phyloP scores from a whole-genome alignment of 1,139 yeast genomes.

The Sugiyamaella novakii region DNA sequence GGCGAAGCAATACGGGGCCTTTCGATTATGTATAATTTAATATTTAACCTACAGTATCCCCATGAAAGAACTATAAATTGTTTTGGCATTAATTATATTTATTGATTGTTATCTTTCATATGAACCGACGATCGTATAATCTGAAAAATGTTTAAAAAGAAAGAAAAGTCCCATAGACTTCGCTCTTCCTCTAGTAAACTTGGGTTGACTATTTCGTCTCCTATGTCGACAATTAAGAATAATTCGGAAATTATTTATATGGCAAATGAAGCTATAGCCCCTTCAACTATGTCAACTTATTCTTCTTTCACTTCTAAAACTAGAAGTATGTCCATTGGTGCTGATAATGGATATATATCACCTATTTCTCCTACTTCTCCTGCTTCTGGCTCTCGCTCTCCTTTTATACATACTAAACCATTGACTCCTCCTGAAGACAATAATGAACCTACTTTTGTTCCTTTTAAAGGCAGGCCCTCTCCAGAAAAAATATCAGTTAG shows the following conservation, averaged over 20 bases:
- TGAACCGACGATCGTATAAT: too few relatives aligned
- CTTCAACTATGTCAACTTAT: neutral
- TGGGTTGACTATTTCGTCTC: constrained; percentile 21
- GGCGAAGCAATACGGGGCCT: constrained; percentile 1
- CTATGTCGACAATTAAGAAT: constrained; percentile 16
- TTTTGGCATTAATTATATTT: too few relatives aligned
- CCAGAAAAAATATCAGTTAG: neutral
- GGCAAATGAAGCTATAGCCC: neutral
- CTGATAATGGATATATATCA: neutral
- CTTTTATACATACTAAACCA: neutral
- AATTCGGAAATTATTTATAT: constrained; percentile 12
- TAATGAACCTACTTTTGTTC: neutral
- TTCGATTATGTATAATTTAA: constrained; percentile 10
- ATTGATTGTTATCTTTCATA: too few relatives aligned
- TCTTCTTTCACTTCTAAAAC: neutral
- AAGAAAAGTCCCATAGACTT: constrained; percentile 12
- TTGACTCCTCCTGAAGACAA: constrained; percentile 14
- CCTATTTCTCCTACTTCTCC: neutral
- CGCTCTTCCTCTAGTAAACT: constrained; percentile 1
- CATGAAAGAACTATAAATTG: neutral
- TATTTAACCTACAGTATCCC: constrained; percentile 7
- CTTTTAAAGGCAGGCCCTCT: neutral
- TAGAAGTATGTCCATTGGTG: too few relatives aligned
- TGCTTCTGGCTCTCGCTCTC: neutral
- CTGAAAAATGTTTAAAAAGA: constrained; percentile 11